Base-by-base conservation (phyloP, 2,329 filamentous ascomycete genomes). In the Ceratocystis papillata region DNA sequence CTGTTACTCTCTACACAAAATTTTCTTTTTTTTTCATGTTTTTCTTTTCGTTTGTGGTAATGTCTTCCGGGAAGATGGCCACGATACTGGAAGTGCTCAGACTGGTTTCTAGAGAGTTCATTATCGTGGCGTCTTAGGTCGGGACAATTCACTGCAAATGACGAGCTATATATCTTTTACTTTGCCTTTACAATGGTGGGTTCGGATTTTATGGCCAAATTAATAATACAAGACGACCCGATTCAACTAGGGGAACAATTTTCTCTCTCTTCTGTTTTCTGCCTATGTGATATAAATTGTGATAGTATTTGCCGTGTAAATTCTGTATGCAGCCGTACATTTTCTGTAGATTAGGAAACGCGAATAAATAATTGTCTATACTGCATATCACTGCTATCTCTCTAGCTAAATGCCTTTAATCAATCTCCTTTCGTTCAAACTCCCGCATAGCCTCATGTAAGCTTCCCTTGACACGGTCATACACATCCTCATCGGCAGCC, bases 401-500 rank as follows among this genome's bases (percentile, higher is more conserved):
- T 41, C 37, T 41, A 15, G 12, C 37, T 15, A 12, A 41, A 41
- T 12, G 37, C 37, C 41, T 22, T 50, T 46, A 61, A 15, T 57
- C 64, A 44, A 67, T 33, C 61, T 67, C 62, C 25, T 41, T 59
- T 12, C 65, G 53, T 12, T 20, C 65, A 65, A 64, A 67, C 25
- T 64, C 62, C 15, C 45, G 66, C 66, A 64, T 64, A 7, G 63
- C 62, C 5, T 45, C 55, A 30, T 62, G 62, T 12, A 83, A 70
- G 1, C 28, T 44, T 15, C 45, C 50, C 59, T 66, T 66, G 5
- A 84, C 79, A 1, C 69, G 64, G 0, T 53, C 74, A 67, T 84
- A 81, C 5, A 79, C 63, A 4, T 71, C 71, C 20, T 68, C 72
- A 6, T 81, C 79, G 1, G 81, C 81, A 0, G 80, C 82, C 3